Base-by-base conservation (phyloP, 768 basidiomycete species). In the Tubosaeta sp. region DNA sequence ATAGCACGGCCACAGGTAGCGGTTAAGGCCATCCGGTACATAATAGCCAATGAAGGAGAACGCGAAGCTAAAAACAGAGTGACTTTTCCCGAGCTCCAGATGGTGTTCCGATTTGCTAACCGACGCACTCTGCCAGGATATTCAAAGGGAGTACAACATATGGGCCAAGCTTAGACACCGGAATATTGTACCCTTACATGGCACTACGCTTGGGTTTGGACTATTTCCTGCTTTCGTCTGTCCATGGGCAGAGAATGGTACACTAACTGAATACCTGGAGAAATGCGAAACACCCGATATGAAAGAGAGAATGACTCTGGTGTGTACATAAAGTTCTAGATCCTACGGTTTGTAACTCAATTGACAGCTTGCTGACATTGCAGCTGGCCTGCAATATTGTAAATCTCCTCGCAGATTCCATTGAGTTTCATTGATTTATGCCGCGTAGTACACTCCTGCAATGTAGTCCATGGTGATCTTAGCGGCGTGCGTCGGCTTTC, bases 381-480 rank as follows among this genome's bases (percentile, higher is more conserved):
- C 64, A 34, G 37, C 53, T 31, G 66, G 66, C 29, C 42, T 67
- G 32, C 16, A 29, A 3, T 64, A 67, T 47, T n/a, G 65, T 67
- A 29, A 29, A 51, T 46, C 19, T 16, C 16, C 11, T 45, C 8
- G 19, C 5, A 41, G 6, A 14, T 25, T 29, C 12, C 25, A 12
- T 7, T 26, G 19, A 6, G 39, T 42, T 29, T 55, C 11, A 27
- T 32, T 19, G 19, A 55, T 45, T 17, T 19, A 35, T 39, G 27
- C 9, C 4, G 17, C 17, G 9, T 48, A 68, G 61, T 66, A 46
- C 61, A 62, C 41, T 34, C 58, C 13, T 43, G 53, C 65, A 26
- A 53, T n/a, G 14, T 64, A 22, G 61, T 72, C 22, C 75, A 76
- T 27, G 74, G 75, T 4, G 75, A 76, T 43, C 44, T 76, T 16